A percentile compares a stretch with the other conserved stretches of the same genome.
Conservation (phyloP, 352 stramenopile genomes). For the Globisporangium camurandrum region DNA sequence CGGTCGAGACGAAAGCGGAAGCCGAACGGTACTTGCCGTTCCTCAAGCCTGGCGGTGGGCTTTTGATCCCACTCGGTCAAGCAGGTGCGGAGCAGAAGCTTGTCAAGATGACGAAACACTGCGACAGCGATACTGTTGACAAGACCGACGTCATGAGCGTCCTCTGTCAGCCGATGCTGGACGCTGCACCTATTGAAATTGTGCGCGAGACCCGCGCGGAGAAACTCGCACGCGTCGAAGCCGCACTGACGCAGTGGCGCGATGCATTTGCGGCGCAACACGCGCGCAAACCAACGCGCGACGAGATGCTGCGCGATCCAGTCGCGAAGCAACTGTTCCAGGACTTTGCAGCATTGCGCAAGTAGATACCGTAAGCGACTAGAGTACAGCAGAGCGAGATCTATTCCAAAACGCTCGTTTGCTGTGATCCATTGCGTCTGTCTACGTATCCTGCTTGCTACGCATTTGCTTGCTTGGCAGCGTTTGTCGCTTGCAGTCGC, state of each 20-base stretch:
- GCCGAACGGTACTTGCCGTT: slow-evolving; percentile 60
- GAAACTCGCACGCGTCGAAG: slow-evolving; percentile 52
- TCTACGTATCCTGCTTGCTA: not conserved
- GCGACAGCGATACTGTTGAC: slow-evolving; percentile 38
- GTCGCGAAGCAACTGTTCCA: slow-evolving; percentile 55
- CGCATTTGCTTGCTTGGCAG: slow-evolving; percentile 15
- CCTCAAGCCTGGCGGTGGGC: slow-evolving; percentile 57
- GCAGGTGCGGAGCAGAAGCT: slow-evolving; percentile 67
- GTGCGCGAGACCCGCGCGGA: slow-evolving; percentile 46
- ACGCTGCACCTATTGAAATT: slow-evolving; percentile 36
- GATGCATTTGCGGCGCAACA: slow-evolving; percentile 46
- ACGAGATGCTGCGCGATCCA: slow-evolving; percentile 59
- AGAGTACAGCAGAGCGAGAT: not conserved
- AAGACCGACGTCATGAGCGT: slow-evolving; percentile 81
- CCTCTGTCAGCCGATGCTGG: slow-evolving; percentile 75
- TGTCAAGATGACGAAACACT: slow-evolving; percentile 75
- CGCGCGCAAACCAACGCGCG: slow-evolving; percentile 41
- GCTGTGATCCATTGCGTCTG: too few species aligned
- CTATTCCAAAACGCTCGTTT: not conserved
- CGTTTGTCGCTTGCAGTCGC: slow-evolving; percentile 54
- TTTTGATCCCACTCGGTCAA: slow-evolving; percentile 61
- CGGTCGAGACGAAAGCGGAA: slow-evolving; percentile 66
- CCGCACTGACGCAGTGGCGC: slow-evolving; percentile 56
- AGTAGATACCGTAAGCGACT: too few species aligned
- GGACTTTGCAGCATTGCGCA: slow-evolving; percentile 62